Evolutionary conservation across 2,329 filamentous ascomycete genomes (phyloP), one percentile per base, ranked within the genome.

Genomic region (Orbilia blumenaviensis): DNA sequence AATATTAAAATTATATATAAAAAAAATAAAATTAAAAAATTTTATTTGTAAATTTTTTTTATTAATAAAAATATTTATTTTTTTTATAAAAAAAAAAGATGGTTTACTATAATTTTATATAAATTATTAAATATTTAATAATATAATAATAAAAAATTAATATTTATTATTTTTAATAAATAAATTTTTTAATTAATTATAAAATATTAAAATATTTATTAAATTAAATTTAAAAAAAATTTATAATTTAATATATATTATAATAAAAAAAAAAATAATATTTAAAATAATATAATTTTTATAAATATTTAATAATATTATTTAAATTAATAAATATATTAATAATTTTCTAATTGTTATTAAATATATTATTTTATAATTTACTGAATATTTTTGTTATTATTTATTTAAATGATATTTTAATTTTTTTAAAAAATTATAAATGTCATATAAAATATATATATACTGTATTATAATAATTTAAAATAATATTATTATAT

Each of bases 211-310:
- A 14, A 21, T 18, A 60, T 58, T 74, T 60, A 46, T 2, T 67
- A 74, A 36, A 58, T 74, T 23, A 34, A 67, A 52, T 66, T 74
- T 36, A 42, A 58, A 25, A 25, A 48, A 7, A 46, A n/a, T 50
- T 48, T 74, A 66, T 67, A 74, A 74, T 56, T 18, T 66, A 32
- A 67, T 67, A 48, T 32, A 18, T 27, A 67, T 74, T 50, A 71
- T 66, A 32, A 50, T 58, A 36, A 38, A 50, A 66, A 58, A 74
- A 50, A 66, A 67, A 46, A 67, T 38, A 23, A 46, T 32, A 16
- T 73, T 73, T 34, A 18, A 34, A 21, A 29, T 44, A 29, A 34
- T 56, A 56, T 29, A 56, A 56, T 6, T 56, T 56, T 6, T 56
- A 32, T 56, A 56, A 56, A 56, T 56, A 56, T 34, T 10, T 6